A percentile compares a stretch with the other conserved stretches of the same genome.
Conservation (phyloP, 2,329 filamentous ascomycete species). For the Calonectria naviculata region DNA sequence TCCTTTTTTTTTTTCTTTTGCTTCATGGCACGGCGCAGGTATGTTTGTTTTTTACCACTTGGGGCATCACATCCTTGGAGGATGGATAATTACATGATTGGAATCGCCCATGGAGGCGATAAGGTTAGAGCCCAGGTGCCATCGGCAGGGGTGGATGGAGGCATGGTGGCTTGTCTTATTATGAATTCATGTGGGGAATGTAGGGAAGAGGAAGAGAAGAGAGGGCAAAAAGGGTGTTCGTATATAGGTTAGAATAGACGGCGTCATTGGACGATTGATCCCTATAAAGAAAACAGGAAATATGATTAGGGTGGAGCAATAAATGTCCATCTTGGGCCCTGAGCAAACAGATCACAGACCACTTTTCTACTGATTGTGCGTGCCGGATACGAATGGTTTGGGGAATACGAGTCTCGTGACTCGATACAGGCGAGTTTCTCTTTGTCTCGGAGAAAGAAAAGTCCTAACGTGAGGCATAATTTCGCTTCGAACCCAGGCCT, state of each 20-base stretch:
- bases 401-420: not conserved
- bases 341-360: too few species aligned
- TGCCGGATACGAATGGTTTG: not conserved
- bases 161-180: not conserved
- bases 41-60: not conserved
- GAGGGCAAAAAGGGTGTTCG: not conserved
- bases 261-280: not conserved
- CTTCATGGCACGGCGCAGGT: constrained; percentile 9
- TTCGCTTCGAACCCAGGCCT: not conserved
- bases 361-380: not conserved
- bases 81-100: not conserved
- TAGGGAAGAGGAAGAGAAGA: not conserved
- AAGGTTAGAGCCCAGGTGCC: too few species aligned
- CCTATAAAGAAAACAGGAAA: not conserved
- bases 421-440: not conserved
- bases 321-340: not conserved
- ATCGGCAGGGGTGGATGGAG: not conserved
- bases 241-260: constrained; percentile 4
- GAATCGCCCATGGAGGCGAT: not conserved
- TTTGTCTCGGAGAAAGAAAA: not conserved
- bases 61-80: not conserved
- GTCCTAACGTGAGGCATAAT: not conserved
- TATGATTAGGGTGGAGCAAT: not conserved
- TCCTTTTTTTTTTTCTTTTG: constrained; percentile 6
- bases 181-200: not conserved